A percentile compares a stretch with the other conserved stretches of the same genome.
These are phyloP conservation scores for Colletotrichum chlorophyti DNA, from an alignment of 2,329 filamentous ascomycete species.

Conservation along the genomic window DNA sequence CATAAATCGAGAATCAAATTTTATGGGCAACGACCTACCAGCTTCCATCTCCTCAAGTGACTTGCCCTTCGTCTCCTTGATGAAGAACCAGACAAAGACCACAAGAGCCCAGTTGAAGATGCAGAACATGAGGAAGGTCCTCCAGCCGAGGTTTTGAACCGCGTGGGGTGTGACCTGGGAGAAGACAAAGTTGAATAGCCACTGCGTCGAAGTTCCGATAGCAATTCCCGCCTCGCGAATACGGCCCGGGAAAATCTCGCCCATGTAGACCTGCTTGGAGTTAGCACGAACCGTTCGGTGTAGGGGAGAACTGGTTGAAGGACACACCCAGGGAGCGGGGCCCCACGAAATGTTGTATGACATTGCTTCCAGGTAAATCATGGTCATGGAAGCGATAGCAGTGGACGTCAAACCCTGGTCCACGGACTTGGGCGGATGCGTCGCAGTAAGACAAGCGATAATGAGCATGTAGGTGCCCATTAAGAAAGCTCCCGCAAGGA, in stretches of 20 bases:
- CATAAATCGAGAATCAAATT: no score
- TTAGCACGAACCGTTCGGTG: not conserved
- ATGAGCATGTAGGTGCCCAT: slow-evolving; percentile 62
- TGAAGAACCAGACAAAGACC: slow-evolving; percentile 48
- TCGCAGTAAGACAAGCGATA: slow-evolving; percentile 54
- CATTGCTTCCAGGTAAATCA: slow-evolving; percentile 58
- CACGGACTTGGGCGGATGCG: slow-evolving; percentile 44
- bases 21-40: slow-evolving; percentile 23
- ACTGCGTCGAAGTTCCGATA: slow-evolving; percentile 56
- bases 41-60: slow-evolving; percentile 50
- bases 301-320: not conserved
- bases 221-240: slow-evolving; percentile 57
- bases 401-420: slow-evolving; percentile 40
- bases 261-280: slow-evolving; percentile 47
- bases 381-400: slow-evolving; percentile 54
- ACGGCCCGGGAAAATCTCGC: slow-evolving; percentile 57
- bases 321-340: slow-evolving; percentile 53
- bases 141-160: slow-evolving; percentile 52
- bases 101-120: slow-evolving; percentile 55
- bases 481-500: slow-evolving; percentile 54
- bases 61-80: slow-evolving; percentile 51
- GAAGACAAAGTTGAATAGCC: slow-evolving; percentile 59
- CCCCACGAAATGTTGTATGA: slow-evolving; percentile 60
- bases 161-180: slow-evolving; percentile 55
- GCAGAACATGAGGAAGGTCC: slow-evolving; percentile 56